A percentile compares a stretch with the other conserved stretches of the same genome.
These are phyloP conservation scores for Thalia dealbata DNA, from an alignment of 176 grass and related monocot genomes.

Conservation along the genomic window DNA sequence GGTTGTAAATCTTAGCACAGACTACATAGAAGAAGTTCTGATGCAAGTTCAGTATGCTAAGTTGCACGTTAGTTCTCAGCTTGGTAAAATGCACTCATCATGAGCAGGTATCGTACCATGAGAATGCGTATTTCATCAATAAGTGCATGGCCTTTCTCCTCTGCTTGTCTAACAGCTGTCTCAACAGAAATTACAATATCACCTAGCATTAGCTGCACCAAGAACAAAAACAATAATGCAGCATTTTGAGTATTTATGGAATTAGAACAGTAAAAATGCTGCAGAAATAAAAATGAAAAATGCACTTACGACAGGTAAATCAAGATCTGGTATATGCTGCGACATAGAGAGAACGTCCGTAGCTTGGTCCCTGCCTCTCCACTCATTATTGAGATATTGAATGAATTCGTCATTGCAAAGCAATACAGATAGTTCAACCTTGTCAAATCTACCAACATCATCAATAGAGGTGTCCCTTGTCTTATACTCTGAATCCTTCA, in stretches of 20 bases:
- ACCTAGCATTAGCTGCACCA: slow-evolving; percentile 68
- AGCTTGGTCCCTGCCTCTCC: slow-evolving; percentile 45
- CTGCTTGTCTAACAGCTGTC: slow-evolving; percentile 81
- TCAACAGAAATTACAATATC: slow-evolving; percentile 84
- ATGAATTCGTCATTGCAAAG: slow-evolving; percentile 69
- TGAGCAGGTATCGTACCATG: slow-evolving; percentile 34
- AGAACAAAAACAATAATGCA: slow-evolving; percentile 25
- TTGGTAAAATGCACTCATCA: background rate
- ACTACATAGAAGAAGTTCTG: background rate
- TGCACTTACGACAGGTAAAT: slow-evolving; percentile 71
- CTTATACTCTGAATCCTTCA: slow-evolving; percentile 65
- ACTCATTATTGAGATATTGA: slow-evolving; percentile 63
- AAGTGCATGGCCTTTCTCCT: slow-evolving; percentile 76
- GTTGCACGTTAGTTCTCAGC: background rate
- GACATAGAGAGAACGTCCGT: slow-evolving; percentile 70
- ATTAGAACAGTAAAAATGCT: slow-evolving; percentile 1
- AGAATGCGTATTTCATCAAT: slow-evolving; percentile 85
- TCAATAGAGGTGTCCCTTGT: slow-evolving; percentile 61
- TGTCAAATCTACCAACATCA: slow-evolving; percentile 67
- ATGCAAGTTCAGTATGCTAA: background rate
- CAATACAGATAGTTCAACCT: slow-evolving; percentile 66
- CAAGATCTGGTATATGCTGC: slow-evolving; percentile 50
- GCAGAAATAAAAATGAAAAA: slow-evolving; percentile 16
- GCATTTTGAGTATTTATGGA: slow-evolving; percentile 10
- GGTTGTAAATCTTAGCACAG: background rate